Evolutionary conservation across 257 asterid species (phyloP), one percentile per base, ranked within the genome.

Genomic region (Fraxinus excelsior): DNA sequence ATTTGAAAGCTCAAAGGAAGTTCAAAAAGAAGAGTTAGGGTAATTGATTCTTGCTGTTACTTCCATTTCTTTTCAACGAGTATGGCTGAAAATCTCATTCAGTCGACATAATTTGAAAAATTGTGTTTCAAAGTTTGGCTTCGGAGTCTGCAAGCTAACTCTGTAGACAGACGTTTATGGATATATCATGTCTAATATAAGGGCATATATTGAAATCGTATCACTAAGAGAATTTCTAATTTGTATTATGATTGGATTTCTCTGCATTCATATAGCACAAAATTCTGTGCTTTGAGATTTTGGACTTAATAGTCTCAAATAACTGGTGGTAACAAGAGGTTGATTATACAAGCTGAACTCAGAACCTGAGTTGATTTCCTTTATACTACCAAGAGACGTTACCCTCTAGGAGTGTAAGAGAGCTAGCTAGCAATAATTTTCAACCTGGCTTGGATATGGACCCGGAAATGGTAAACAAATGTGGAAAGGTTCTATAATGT

Each of bases 1-100:
- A 90, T 71, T 71, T 92, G 83, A 92, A 89, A 80, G 87, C 87
- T 69, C 85, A 79, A 51, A 90, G 97, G 84, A 90, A 92, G 86
- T 84, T 89, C 51, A 86, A 79, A 76, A 89, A 78, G 81, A 87
- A 87, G 83, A 78, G 34, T 23, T 37, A 46, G 35, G 12, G 75
- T 28, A 46, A 40, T 21, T 2, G 3, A 14, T 19, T 40, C 68
- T 73, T 73, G 19, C 35, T 51, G 32, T 70, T 71, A 42, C 32
- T 18, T 19, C 58, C 75, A 44, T 32, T 69, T 10, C 14, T 35
- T 69, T 69, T 35, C 49, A 2, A 16, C 2, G 28, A 35, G 6
- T 19, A 69, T 32, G 8, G 19, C 34, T 23, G 68, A 62, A 60
- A 58, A 58, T 21, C 31, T 58, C 67, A 7, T 58, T 58, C 67